A percentile compares a stretch with the other conserved stretches of the same genome.
Evolutionary conservation across 2,329 filamentous ascomycete genomes (phyloP).

Genomic region (Biscogniauxia marginata): DNA sequence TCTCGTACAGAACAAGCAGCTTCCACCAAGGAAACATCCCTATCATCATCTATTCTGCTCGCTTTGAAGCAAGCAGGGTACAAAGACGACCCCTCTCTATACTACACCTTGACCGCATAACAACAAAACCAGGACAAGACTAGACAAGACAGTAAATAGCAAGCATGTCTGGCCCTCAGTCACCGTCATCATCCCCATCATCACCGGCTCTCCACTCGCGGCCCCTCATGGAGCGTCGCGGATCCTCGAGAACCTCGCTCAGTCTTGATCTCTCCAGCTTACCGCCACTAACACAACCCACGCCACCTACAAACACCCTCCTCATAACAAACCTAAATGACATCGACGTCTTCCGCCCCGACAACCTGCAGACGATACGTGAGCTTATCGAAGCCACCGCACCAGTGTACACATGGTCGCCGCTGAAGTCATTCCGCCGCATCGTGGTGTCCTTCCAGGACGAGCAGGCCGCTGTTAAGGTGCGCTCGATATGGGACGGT

Average conservation of each 20-base stretch:
- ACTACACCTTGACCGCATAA: neutral
- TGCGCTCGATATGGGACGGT: constrained; percentile 72
- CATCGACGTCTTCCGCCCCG: constrained; percentile 68
- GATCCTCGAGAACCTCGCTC: constrained; percentile 52
- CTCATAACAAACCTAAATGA: constrained; percentile 79
- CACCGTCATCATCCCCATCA: constrained; percentile 25
- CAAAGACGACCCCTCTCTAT: neutral
- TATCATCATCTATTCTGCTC: neutral
- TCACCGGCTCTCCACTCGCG: constrained; percentile 32
- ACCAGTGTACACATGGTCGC: constrained; percentile 73
- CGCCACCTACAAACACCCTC: constrained; percentile 77
- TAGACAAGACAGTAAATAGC: neutral
- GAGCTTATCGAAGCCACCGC: constrained; percentile 69
- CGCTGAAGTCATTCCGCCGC: constrained; percentile 78
- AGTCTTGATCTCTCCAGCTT: constrained; percentile 73
- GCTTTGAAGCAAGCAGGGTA: constrained; percentile 7
- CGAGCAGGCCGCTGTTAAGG: constrained; percentile 65
- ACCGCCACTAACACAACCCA: constrained; percentile 68
- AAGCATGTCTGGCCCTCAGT: constrained; percentile 28
- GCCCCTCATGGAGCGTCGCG: constrained; percentile 34
- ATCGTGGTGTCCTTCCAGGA: constrained; percentile 78
- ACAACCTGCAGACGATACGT: constrained; percentile 72
- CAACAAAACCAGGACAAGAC: constrained; percentile 1
- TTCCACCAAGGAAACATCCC: neutral
- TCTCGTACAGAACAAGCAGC: too few species aligned